phyloP scores from a whole-genome alignment of 148 eudicot genomes.

The Camellia lanceoleosa region DNA sequence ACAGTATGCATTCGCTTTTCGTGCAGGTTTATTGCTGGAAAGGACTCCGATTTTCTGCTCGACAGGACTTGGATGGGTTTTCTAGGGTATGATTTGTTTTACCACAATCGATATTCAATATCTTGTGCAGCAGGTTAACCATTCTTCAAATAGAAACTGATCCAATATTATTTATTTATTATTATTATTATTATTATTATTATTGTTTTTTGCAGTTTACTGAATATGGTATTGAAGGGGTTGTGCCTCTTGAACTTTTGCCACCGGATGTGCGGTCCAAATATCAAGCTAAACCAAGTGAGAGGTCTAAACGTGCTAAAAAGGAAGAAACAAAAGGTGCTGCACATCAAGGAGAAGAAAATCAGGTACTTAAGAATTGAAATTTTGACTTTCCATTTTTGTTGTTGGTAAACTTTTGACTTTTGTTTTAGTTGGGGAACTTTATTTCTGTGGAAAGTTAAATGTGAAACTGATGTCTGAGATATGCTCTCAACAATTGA shows the following conservation, averaged over 20 bases:
- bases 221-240: conserved; percentile 94
- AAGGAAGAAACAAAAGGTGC: conserved; percentile 80
- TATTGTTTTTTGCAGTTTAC: conserved; percentile 55
- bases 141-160: conserved; percentile 2
- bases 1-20: conserved; percentile 10
- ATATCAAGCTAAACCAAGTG: conserved; percentile 81
- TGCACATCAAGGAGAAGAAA: conserved; percentile 55
- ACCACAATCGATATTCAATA: background rate
- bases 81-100: conserved; percentile 57
- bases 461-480: background rate
- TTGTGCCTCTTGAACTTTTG: conserved; percentile 85
- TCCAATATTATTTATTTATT: background rate
- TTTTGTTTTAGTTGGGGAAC: too few relatives aligned
- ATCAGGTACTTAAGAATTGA: conserved; percentile 51
- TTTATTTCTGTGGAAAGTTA: background rate
- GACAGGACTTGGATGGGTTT: conserved; percentile 95
- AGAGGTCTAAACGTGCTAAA: conserved; percentile 83
- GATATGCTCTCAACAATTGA: too few relatives aligned
- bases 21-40: conserved; percentile 97
- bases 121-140: background rate
- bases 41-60: conserved; percentile 91
- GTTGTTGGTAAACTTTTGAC: background rate
- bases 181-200: background rate
- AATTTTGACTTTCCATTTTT: background rate
- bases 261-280: conserved; percentile 63